phyloP scores from a whole-genome alignment of 306 rosid species.

The Vigna hirtella region DNA sequence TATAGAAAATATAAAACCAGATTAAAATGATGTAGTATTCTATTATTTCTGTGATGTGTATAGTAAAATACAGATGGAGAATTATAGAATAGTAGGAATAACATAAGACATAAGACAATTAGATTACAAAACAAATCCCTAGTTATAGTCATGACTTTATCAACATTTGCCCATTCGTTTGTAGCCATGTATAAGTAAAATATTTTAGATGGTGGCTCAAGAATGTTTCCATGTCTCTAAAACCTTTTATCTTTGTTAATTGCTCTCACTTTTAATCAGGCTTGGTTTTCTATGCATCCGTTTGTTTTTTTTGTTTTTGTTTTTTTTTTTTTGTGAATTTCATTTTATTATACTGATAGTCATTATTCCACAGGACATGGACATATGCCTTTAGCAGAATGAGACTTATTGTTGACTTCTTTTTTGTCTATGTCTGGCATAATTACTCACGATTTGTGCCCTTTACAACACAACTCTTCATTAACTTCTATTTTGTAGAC shows the following conservation, averaged over 20 bases:
- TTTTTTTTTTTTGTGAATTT: neutral
- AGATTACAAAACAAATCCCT: neutral
- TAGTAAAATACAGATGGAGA: too few species aligned
- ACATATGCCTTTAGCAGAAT: slow-evolving; percentile 20
- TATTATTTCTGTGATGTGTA: too few species aligned
- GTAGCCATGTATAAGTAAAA: neutral
- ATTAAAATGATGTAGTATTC: too few species aligned
- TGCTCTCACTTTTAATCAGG: slow-evolving; percentile 22
- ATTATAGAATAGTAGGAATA: too few species aligned
- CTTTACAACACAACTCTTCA: neutral
- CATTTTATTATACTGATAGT: slow-evolving; percentile 21
- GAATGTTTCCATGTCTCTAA: neutral
- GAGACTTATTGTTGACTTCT: slow-evolving; percentile 21
- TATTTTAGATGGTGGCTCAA: neutral
- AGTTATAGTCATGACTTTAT: neutral
- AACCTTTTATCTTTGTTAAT: slow-evolving; percentile 14
- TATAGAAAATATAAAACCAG: too few species aligned
- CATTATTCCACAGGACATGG: slow-evolving; percentile 19
- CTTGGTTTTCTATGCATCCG: neutral
- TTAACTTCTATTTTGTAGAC: slow-evolving; percentile 62
- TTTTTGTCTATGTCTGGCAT: neutral
- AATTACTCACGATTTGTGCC: slow-evolving; percentile 2
- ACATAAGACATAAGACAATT: too few species aligned
- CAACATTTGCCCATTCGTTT: neutral
- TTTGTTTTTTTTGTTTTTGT: neutral